These are phyloP conservation scores for Saturnispora serradocipensis DNA, from an alignment of 805 yeast genomes.

Conservation along the genomic window DNA sequence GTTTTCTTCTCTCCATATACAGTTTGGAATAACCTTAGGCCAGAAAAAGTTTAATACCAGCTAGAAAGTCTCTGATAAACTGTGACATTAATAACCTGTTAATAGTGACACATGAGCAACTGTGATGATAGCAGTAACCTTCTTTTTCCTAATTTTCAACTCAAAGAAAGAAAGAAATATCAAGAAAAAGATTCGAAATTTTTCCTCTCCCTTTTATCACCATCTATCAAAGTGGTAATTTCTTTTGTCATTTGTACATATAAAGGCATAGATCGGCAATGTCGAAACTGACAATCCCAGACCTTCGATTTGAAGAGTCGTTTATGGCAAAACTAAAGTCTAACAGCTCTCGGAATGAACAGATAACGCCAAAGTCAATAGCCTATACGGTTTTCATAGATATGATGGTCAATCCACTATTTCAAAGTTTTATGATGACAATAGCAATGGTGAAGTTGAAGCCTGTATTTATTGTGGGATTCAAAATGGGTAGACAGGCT, in stretches of 20 bases:
- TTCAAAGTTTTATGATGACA: slow-evolving; percentile 45
- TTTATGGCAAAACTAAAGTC: slow-evolving; percentile 35
- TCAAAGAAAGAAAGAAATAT: background rate
- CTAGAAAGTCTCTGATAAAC: too few species aligned
- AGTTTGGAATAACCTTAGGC: too few species aligned
- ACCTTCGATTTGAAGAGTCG: slow-evolving; percentile 56
- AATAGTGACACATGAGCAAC: too few species aligned
- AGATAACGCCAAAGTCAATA: slow-evolving; percentile 33
- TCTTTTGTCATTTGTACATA: background rate
- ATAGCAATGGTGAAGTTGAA: slow-evolving; percentile 27
- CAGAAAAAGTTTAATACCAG: too few species aligned
- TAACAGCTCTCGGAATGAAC: slow-evolving; percentile 10
- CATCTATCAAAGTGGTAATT: background rate
- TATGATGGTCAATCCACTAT: slow-evolving; percentile 45
- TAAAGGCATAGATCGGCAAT: background rate
- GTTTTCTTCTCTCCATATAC: too few species aligned
- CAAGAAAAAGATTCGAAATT: background rate
- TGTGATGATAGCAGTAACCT: too few species aligned
- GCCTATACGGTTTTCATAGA: slow-evolving; percentile 41
- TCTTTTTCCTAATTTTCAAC: too few species aligned
- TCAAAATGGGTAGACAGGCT: slow-evolving; percentile 13
- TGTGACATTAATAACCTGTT: too few species aligned
- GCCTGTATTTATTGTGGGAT: slow-evolving; percentile 24
- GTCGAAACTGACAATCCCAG: slow-evolving; percentile 36
- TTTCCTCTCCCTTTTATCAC: background rate